Conservation (phyloP, 164 flowering plant species). For the Chimonanthus praecox region DNA sequence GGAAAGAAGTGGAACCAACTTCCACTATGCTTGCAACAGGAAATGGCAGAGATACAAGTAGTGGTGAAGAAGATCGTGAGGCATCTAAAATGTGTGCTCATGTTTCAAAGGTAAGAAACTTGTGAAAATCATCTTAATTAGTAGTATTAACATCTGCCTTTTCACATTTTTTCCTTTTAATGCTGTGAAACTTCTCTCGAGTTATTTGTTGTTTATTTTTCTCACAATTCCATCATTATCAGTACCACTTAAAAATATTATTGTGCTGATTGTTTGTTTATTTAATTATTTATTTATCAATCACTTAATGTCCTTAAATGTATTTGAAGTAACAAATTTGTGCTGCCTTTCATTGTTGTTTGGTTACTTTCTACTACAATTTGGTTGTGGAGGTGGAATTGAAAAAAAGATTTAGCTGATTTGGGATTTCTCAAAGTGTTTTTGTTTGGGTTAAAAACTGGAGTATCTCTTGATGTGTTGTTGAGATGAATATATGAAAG, state of each 20-base stretch:
- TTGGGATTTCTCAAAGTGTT: neutral
- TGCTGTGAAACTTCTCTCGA: neutral
- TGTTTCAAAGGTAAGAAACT: constrained; percentile 30
- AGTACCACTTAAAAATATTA: too few species aligned
- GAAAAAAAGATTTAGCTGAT: neutral
- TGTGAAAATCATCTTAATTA: neutral
- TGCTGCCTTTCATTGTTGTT: neutral
- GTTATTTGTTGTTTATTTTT: neutral
- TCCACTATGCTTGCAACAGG: constrained; percentile 5
- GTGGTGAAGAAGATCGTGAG: constrained; percentile 18
- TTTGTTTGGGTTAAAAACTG: neutral
- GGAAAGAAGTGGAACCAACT: constrained; percentile 18
- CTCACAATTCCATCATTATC: too few species aligned
- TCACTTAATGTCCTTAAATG: neutral
- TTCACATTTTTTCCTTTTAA: neutral
- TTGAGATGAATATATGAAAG: neutral
- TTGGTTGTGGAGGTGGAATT: too few species aligned
- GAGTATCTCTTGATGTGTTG: neutral
- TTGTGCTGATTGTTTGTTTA: neutral
- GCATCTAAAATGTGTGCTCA: constrained; percentile 13
- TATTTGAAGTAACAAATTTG: too few species aligned
- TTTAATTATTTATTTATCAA: too few species aligned
- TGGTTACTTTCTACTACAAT: neutral
- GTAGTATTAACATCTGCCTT: too few species aligned
- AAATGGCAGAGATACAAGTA: constrained; percentile 14